These are phyloP conservation scores for Debaryomyces fabryi DNA, from an alignment of 1,139 yeast species.

Conservation along the genomic window DNA sequence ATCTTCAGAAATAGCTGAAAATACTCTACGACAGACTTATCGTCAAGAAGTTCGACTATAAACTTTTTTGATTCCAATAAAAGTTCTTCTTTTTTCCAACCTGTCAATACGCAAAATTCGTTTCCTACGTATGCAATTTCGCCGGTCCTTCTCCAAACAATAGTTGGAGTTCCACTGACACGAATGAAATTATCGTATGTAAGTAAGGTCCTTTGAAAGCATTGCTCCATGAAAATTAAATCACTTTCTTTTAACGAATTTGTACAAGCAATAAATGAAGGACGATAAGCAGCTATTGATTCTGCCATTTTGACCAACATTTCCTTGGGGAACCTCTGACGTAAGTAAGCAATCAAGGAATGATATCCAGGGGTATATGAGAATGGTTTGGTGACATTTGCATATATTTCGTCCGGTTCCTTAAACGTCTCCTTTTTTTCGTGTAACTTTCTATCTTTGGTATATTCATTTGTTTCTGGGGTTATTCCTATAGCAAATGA, in stretches of 20 bases:
- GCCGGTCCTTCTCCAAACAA: slow-evolving; percentile 94
- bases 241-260: slow-evolving; percentile 88
- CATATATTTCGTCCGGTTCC: slow-evolving; percentile 82
- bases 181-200: slow-evolving; percentile 86
- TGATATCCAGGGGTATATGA: slow-evolving; percentile 92
- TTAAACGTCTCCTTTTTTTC: slow-evolving; percentile 36
- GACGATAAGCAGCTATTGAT: slow-evolving; percentile 87
- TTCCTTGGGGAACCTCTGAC: slow-evolving; percentile 67
- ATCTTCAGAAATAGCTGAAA: slow-evolving; percentile 82
- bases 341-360: slow-evolving; percentile 71
- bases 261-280: slow-evolving; percentile 90
- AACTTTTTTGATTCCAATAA: slow-evolving; percentile 64
- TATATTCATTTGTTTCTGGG: slow-evolving; percentile 39
- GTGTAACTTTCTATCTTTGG: slow-evolving; percentile 22
- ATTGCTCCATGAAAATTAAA: slow-evolving; percentile 91
- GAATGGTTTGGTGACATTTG: slow-evolving; percentile 72
- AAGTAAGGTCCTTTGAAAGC: slow-evolving; percentile 86
- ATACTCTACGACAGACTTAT: slow-evolving; percentile 81
- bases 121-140: slow-evolving; percentile 93
- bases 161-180: slow-evolving; percentile 89
- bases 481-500: slow-evolving; percentile 58
- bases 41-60: slow-evolving; percentile 89
- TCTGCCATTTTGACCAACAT: slow-evolving; percentile 83
- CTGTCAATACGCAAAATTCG: slow-evolving; percentile 87
- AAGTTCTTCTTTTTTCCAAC: slow-evolving; percentile 78